Evolutionary conservation across 2,329 filamentous ascomycete genomes (phyloP), one percentile per base, ranked within the genome.

Genomic region (Ramularia endophylla): DNA sequence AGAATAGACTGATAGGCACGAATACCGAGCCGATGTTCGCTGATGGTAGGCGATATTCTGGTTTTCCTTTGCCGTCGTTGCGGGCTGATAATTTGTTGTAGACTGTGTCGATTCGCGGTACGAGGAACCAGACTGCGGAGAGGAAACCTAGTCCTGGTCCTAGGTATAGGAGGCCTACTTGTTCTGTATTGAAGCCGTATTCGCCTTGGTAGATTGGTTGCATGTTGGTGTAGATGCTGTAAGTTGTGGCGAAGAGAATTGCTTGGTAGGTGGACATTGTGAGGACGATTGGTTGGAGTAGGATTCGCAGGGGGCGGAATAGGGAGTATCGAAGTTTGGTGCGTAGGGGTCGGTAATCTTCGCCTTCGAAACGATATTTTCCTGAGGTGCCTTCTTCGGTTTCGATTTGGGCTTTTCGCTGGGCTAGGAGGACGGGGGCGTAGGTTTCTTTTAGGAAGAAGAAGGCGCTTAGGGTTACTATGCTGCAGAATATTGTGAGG

Each of bases 161-260:
- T 0, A 72, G 63, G 46, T 70, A 72, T 3, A 70, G 48, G 1
- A 71, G 53, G 1, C 68, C 68, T 15, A 70, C 67, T 49, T 70
- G 62, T 43, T 69, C 67, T 2, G 67, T 72, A 37, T 51, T 63
- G 52, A 71, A 70, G 42, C 65, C 65, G 44, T 71, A 72, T 8
- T 56, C 44, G 36, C 61, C 63, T 15, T 59, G 51, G 44, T 68
- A 72, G 42, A 72, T 71, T 13, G 64, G 62, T 47, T 71, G 67
- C 55, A 72, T 66, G 46, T 71, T 71, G 7, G 68, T 70, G 54
- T 70, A 71, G 34, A 71, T 63, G 43, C 58, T 64, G 55, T 70
- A 72, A 3, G 67, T 71, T 1, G 68, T 71, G n/a, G 63, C 67
- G 41, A 71, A 71, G 31, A 71, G 58, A 3, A 70, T 53, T 3